Percentiles rank a stretch among this genome's conserved stretches.
Conservation (phyloP, 306 rosid species). For the Begonia loranthoides region DNA sequence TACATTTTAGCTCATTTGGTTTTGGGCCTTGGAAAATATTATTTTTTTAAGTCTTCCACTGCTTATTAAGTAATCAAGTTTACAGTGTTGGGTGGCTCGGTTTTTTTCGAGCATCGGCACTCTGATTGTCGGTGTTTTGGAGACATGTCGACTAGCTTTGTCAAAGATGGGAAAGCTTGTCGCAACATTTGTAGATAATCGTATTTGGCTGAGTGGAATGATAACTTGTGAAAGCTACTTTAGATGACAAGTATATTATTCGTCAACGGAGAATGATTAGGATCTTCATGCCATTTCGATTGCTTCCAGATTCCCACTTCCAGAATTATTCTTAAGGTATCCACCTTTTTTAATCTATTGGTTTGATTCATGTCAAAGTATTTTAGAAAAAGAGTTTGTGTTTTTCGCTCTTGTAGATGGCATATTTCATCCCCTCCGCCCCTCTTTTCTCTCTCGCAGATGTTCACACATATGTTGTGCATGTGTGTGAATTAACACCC, state of each 20-base stretch:
- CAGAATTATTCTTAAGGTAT: constrained; percentile 62
- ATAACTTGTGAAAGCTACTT: constrained; percentile 89
- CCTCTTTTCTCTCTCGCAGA: no score
- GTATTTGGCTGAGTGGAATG: constrained; percentile 15
- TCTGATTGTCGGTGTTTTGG: constrained; percentile 35
- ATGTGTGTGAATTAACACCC: no score
- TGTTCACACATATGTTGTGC: no score
- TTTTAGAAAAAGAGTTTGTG: background rate
- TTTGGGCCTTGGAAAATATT: no score
- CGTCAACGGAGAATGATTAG: constrained; percentile 92
- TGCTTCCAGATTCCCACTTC: constrained; percentile 42
- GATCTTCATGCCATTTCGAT: constrained; percentile 87
- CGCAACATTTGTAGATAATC: no score
- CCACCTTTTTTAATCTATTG: background rate
- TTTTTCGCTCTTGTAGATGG: no score
- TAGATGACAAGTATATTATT: constrained; percentile 94
- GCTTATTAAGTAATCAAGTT: no score
- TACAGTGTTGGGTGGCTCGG: no score
- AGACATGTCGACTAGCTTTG: constrained; percentile 31
- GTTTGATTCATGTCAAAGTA: constrained; percentile 7
- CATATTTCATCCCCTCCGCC: no score
- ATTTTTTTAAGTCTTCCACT: no score
- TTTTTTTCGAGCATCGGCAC: constrained; percentile 24
- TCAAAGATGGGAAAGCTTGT: no score
- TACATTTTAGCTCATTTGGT: no score